Evolutionary conservation across 352 stramenopile species (phyloP).

Genomic region (Pythium pectinolyticum): DNA sequence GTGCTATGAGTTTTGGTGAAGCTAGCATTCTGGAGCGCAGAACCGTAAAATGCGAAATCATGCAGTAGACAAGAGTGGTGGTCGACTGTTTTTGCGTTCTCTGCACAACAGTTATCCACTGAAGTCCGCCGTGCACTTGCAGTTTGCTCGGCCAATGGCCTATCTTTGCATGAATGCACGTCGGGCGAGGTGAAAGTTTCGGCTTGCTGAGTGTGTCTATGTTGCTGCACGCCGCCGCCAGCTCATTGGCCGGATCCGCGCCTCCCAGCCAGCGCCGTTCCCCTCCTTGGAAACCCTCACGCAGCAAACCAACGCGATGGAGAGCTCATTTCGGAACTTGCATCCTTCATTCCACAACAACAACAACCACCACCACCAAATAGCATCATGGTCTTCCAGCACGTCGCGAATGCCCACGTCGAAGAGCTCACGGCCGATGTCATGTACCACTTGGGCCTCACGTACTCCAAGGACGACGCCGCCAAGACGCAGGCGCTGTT

Average conservation of each 20-base stretch:
- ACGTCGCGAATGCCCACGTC: slow-evolving; percentile 69
- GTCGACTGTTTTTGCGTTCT: no score
- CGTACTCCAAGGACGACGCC: slow-evolving; percentile 47
- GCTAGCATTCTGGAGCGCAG: no score
- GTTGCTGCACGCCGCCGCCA: neutral
- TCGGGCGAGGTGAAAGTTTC: no score
- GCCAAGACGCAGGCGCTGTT: slow-evolving; percentile 45
- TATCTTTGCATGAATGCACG: slow-evolving; percentile 2
- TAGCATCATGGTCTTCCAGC: slow-evolving; percentile 18
- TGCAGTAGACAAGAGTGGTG: no score
- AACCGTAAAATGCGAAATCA: no score
- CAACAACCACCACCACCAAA: neutral
- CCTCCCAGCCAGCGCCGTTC: neutral
- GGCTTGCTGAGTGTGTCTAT: neutral
- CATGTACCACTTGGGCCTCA: slow-evolving; percentile 74
- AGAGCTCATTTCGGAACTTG: neutral
- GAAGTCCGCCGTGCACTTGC: neutral
- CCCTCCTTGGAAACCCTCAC: no score
- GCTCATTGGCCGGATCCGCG: neutral
- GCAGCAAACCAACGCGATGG: neutral
- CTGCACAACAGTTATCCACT: neutral
- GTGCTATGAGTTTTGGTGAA: no score
- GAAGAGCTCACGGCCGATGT: slow-evolving; percentile 55
- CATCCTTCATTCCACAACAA: neutral
- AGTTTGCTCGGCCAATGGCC: neutral